These are phyloP conservation scores for Malassezia slooffiae DNA, from an alignment of 1,284 basidiomycete species.

Conservation along the genomic window DNA sequence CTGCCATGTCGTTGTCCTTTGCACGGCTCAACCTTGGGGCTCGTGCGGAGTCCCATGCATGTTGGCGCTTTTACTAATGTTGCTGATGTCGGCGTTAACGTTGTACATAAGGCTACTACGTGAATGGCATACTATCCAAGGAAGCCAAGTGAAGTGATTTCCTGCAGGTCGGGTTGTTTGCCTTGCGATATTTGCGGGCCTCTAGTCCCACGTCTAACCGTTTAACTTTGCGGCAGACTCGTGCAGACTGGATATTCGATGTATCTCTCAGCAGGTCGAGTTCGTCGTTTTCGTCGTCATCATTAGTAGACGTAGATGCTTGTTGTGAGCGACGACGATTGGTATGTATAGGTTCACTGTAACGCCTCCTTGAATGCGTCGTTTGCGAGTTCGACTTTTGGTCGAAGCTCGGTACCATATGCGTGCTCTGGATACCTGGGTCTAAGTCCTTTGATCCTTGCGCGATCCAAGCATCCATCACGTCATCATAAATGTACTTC, in stretches of 20 bases:
- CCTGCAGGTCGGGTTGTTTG: conserved; percentile 1
- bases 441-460: no score
- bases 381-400: no score
- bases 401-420: no score
- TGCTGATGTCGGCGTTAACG: background rate
- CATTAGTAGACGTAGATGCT: no score
- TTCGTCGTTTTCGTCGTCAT: conserved; percentile 10
- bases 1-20: conserved; percentile 1
- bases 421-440: no score
- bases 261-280: conserved; percentile 3
- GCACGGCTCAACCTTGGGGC: background rate
- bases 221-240: conserved; percentile 7
- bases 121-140: no score
- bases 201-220: conserved; percentile 7
- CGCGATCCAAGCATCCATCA: conserved; percentile 10
- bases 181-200: background rate
- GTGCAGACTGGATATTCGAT: background rate
- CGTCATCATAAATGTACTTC: conserved; percentile 9
- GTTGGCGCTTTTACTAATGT: background rate
- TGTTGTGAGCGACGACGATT: no score
- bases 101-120: no score
- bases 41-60: background rate
- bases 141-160: background rate
- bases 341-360: no score
- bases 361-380: no score